Evolutionary conservation across 495 filamentous ascomycete species (phyloP).

Genomic region (Pyronema omphalodes): DNA sequence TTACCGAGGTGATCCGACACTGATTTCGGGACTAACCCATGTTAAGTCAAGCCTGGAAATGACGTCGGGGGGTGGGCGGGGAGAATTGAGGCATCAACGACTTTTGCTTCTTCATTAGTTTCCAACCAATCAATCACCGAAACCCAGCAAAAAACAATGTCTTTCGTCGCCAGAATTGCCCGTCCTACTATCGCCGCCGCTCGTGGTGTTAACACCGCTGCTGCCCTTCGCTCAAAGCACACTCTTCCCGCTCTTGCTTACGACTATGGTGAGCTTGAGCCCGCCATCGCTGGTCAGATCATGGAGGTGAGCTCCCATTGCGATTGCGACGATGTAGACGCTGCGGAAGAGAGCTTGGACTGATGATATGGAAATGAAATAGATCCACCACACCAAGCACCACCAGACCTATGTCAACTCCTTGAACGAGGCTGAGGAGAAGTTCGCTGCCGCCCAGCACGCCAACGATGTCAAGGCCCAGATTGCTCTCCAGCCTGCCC

Average conservation of each 20-base stretch:
- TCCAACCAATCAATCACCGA: not conserved
- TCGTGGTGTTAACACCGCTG: conserved; percentile 32
- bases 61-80: not conserved
- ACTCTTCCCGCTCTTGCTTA: conserved; percentile 89
- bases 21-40: not conserved
- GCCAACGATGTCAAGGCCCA: conserved; percentile 45
- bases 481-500: conserved; percentile 62
- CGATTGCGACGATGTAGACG: not conserved
- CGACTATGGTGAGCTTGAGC: conserved; percentile 84
- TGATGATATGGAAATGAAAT: conserved; percentile 33
- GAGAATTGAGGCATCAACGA: not conserved
- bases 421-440: conserved; percentile 45
- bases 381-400: conserved; percentile 60
- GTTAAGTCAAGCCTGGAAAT: not conserved
- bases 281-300: conserved; percentile 86
- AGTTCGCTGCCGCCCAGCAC: conserved; percentile 39
- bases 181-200: conserved; percentile 12
- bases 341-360: conserved; percentile 28
- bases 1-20: not conserved
- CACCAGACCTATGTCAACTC: conserved; percentile 64
- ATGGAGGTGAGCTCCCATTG: conserved; percentile 48
- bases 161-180: not conserved
- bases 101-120: not conserved
- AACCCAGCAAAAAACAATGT: not conserved
- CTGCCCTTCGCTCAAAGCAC: conserved; percentile 69